These are phyloP conservation scores for Taiozyma sp. DNA, from an alignment of 1,139 yeast species.

Conservation along the genomic window DNA sequence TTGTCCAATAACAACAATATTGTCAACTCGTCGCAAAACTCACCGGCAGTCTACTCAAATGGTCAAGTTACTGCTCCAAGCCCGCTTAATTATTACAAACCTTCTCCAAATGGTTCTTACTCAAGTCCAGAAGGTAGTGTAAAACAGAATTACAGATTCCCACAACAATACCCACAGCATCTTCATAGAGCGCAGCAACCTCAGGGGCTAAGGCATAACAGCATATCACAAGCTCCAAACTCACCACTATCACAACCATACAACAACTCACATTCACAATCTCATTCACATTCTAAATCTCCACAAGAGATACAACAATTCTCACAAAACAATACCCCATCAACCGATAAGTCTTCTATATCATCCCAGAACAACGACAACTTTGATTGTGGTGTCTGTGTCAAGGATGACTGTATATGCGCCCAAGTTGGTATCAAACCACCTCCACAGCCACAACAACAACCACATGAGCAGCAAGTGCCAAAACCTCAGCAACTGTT, in stretches of 20 bases:
- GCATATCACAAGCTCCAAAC: constrained; percentile 1
- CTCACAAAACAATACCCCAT: constrained; percentile 18
- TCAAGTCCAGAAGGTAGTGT: constrained; percentile 5
- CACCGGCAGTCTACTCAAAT: constrained; percentile 20
- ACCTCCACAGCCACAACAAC: constrained; percentile 9
- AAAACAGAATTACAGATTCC: constrained; percentile 7
- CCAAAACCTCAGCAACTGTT: background rate
- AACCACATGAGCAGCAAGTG: background rate
- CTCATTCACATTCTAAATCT: constrained; percentile 2
- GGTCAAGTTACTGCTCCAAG: constrained; percentile 21
- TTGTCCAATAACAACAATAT: constrained; percentile 10
- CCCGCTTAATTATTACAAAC: constrained; percentile 21
- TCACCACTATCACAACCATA: constrained; percentile 4
- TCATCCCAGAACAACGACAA: constrained; percentile 10
- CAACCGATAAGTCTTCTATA: constrained; percentile 12
- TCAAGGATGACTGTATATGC: constrained; percentile 66
- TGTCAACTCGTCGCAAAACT: constrained; percentile 9
- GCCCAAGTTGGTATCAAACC: constrained; percentile 54
- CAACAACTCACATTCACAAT: background rate
- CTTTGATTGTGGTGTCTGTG: constrained; percentile 59
- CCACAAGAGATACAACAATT: constrained; percentile 7
- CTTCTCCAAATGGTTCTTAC: constrained; percentile 6
- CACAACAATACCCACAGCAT: constrained; percentile 12
- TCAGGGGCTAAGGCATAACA: background rate
- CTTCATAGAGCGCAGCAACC: background rate